These are phyloP conservation scores for Porcisia hertigi DNA, from an alignment of 208 protist species.

Conservation along the genomic window DNA sequence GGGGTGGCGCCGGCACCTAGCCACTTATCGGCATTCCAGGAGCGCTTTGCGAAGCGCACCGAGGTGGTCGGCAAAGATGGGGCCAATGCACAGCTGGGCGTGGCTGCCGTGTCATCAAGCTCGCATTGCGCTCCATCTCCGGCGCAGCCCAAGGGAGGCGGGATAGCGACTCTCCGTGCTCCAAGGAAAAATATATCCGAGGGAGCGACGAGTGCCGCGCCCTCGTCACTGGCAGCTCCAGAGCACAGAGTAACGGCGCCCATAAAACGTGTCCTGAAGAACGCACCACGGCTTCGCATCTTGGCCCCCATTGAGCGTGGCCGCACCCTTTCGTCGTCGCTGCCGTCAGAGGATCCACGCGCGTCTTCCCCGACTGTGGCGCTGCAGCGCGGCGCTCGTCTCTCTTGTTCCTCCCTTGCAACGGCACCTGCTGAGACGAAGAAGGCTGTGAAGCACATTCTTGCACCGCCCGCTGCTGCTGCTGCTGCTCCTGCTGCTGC, in stretches of 20 bases:
- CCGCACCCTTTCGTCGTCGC: not conserved
- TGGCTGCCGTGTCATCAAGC: not conserved
- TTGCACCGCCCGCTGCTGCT: conserved; percentile 7
- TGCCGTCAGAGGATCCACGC: not conserved
- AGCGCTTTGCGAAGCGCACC: conserved; percentile 64
- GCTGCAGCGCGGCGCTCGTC: not conserved
- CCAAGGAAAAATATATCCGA: not conserved
- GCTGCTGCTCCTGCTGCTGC: not conserved
- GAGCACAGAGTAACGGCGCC: not conserved
- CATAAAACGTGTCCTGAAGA: not conserved
- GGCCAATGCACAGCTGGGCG: conserved; percentile 41
- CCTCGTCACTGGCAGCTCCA: not conserved
- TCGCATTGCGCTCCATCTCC: not conserved
- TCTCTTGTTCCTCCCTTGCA: not conserved
- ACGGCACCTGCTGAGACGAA: not conserved
- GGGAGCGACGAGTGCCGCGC: not conserved
- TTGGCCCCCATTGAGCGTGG: not conserved
- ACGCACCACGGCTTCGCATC: not conserved
- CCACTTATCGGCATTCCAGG: conserved; percentile 46
- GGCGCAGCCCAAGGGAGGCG: not conserved
- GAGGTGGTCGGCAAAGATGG: conserved; percentile 60
- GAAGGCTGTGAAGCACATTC: not conserved
- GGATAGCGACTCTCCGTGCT: not conserved
- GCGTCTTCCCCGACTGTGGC: not conserved
- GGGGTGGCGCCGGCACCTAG: not conserved